A percentile compares a stretch with the other conserved stretches of the same genome.
phyloP scores from a whole-genome alignment of 345 rosid species.

The Camelina neglecta region DNA sequence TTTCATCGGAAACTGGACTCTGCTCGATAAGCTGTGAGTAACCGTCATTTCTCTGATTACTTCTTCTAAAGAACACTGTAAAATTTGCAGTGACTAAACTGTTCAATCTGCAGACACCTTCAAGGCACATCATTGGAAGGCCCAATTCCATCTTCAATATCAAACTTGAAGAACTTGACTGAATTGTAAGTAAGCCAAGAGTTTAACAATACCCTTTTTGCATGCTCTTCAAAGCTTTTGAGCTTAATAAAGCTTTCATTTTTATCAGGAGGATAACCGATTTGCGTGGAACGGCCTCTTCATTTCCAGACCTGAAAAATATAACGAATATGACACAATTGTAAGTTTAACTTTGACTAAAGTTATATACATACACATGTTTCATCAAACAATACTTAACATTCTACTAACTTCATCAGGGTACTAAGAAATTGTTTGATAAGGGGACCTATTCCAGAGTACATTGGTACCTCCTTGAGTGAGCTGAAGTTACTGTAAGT shows the following conservation, averaged over 20 bases:
- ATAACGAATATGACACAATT: slow-evolving; percentile 35
- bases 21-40: slow-evolving; percentile 63
- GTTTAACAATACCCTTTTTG: background rate
- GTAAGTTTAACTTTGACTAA: slow-evolving; percentile 52
- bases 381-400: slow-evolving; percentile 11
- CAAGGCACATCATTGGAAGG: slow-evolving; percentile 91
- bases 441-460: slow-evolving; percentile 52
- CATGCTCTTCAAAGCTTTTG: background rate
- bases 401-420: slow-evolving; percentile 48
- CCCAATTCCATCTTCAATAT: slow-evolving; percentile 75
- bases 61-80: background rate
- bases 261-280: slow-evolving; percentile 71
- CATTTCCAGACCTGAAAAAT: slow-evolving; percentile 57
- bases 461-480: slow-evolving; percentile 49
- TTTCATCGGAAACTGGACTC: slow-evolving; percentile 85
- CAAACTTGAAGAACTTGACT: slow-evolving; percentile 54
- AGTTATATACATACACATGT: background rate
- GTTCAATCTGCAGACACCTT: slow-evolving; percentile 54
- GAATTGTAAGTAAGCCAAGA: slow-evolving; percentile 57
- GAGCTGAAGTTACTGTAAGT: slow-evolving; percentile 57
- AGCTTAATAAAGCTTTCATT: background rate
- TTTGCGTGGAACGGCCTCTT: slow-evolving; percentile 55
- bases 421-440: slow-evolving; percentile 66
- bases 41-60: background rate
- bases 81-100: background rate